Evolutionary conservation across 306 rosid species (phyloP).

Genomic region (Cucumis cinereus): DNA sequence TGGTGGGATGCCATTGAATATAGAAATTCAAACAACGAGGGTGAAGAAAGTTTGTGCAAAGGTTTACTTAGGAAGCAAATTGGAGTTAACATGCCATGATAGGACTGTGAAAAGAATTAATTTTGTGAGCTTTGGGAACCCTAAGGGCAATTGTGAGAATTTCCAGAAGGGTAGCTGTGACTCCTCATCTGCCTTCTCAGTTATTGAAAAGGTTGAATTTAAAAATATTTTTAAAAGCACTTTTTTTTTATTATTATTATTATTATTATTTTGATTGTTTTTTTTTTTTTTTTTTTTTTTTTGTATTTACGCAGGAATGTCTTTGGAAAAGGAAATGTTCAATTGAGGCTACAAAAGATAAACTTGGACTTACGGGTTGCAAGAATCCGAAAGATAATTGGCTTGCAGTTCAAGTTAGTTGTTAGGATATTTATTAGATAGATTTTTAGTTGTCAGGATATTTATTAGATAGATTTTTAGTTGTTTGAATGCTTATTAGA

Average conservation of each 20-base stretch:
- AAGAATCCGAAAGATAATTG: not conserved
- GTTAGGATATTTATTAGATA: not conserved
- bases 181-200: conserved; percentile 3
- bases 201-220: not conserved
- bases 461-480: not conserved
- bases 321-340: conserved; percentile 1
- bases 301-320: conserved; percentile 6
- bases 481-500: no score
- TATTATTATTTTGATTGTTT: not conserved
- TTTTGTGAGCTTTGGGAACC: conserved; percentile 23
- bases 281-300: not conserved
- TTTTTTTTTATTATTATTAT: no score
- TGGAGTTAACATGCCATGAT: conserved; percentile 19
- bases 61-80: conserved; percentile 9
- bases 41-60: conserved; percentile 15
- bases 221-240: no score
- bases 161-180: conserved; percentile 1
- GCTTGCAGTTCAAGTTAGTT: conserved; percentile 10
- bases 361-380: conserved; percentile 13
- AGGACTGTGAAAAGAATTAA: conserved; percentile 6
- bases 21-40: conserved; percentile 15
- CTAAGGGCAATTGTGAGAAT: conserved; percentile 2
- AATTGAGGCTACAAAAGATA: not conserved
- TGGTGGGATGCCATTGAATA: conserved; percentile 21
- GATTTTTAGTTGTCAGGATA: no score